phyloP scores from a whole-genome alignment of 2,329 filamentous ascomycete genomes.

The Ophiostoma piceae region DNA sequence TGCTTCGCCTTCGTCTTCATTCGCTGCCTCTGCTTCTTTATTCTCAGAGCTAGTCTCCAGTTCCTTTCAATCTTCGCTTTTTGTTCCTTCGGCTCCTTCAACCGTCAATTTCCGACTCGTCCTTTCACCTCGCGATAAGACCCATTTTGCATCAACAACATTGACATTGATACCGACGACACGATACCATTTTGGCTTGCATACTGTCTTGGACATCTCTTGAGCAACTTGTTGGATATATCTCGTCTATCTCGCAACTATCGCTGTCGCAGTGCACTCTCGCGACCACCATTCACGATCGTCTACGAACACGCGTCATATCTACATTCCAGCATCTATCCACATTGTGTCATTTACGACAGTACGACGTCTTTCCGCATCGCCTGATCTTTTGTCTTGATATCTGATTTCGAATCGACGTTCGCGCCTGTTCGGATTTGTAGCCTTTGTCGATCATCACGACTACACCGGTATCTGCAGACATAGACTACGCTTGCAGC shows the following conservation, averaged over 20 bases:
- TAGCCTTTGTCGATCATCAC: neutral
- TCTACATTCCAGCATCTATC: neutral
- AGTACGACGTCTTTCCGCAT: neutral
- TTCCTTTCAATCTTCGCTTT: neutral
- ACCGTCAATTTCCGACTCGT: neutral
- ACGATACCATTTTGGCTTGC: neutral
- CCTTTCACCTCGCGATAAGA: neutral
- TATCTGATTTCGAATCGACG: neutral
- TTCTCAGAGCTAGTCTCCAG: conserved; percentile 13
- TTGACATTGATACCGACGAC: neutral
- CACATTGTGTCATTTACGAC: neutral
- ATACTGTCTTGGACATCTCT: neutral
- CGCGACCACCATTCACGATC: neutral
- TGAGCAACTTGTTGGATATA: neutral
- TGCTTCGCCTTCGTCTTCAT: conserved; percentile 1
- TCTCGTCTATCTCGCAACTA: neutral
- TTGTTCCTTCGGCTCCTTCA: neutral
- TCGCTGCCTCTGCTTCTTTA: neutral
- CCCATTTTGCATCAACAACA: neutral
- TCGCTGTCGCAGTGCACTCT: neutral
- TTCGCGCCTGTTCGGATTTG: neutral
- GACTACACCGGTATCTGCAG: conserved; percentile 2
- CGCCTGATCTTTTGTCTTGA: neutral
- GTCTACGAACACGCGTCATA: neutral
- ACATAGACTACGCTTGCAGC: neutral